These are phyloP conservation scores for Sporothrix phasma DNA, from an alignment of 2,329 filamentous ascomycete species.

Conservation along the genomic window DNA sequence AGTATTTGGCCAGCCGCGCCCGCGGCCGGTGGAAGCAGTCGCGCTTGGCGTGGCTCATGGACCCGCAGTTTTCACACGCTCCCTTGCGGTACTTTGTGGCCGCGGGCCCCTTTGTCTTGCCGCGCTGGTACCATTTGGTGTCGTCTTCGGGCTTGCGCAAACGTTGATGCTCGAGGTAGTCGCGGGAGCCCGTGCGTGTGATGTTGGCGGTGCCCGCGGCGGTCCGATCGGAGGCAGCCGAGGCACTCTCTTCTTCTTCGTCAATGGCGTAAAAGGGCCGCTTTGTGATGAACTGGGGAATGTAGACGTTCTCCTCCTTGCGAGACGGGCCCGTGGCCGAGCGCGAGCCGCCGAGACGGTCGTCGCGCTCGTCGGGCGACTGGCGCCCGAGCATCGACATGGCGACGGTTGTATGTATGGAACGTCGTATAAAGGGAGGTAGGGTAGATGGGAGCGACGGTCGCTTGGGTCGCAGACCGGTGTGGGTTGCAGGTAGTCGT, in stretches of 20 bases:
- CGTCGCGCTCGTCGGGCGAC: conserved; percentile 20
- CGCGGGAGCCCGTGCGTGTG: conserved; percentile 10
- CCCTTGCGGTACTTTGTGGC: conserved; percentile 97
- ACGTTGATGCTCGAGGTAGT: conserved; percentile 96
- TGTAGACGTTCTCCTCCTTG: conserved; percentile 97
- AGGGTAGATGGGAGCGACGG: background rate
- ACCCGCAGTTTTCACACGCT: conserved; percentile 95
- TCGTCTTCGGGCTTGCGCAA: conserved; percentile 64
- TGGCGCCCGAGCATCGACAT: conserved; percentile 20
- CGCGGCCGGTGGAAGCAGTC: conserved; percentile 85
- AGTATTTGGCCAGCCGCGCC: conserved; percentile 84
- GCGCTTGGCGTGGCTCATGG: conserved; percentile 92
- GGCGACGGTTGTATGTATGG: background rate
- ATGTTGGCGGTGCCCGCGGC: conserved; percentile 1
- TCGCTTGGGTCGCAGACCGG: background rate
- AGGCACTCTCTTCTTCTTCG: conserved; percentile 32
- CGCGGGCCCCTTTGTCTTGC: conserved; percentile 71
- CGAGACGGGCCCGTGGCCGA: conserved; percentile 14
- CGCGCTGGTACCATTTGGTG: conserved; percentile 88
- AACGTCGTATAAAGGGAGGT: background rate
- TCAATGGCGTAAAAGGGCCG: conserved; percentile 89
- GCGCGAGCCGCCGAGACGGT: conserved; percentile 19
- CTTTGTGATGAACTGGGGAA: conserved; percentile 94
- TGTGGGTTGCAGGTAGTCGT: background rate
- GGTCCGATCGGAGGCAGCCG: conserved; percentile 26